These are phyloP conservation scores for Patellifolia procumbens DNA, from an alignment of 179 eudicot genomes.

Conservation along the genomic window DNA sequence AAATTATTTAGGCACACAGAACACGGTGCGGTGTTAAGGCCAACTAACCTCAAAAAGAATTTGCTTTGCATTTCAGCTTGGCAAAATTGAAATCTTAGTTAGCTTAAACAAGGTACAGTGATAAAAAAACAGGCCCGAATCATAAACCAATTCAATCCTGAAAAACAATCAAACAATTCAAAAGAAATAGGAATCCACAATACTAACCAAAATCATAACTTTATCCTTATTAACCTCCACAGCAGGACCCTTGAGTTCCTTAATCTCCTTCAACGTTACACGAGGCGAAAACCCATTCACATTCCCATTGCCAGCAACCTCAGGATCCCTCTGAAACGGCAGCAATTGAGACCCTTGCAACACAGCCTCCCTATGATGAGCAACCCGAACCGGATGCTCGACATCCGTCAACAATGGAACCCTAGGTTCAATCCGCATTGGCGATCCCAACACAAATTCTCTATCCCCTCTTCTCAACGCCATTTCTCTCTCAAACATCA, in stretches of 20 bases:
- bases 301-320: constrained; percentile 9
- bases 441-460: constrained; percentile 6
- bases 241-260: constrained; percentile 14
- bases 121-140: too few relatives aligned
- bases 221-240: constrained; percentile 38
- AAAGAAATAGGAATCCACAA: constrained; percentile 3
- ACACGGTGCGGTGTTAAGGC: too few relatives aligned
- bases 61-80: too few relatives aligned
- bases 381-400: constrained; percentile 13
- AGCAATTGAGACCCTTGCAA: constrained; percentile 21
- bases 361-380: constrained; percentile 13
- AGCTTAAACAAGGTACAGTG: too few relatives aligned
- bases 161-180: not conserved
- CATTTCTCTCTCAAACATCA: constrained; percentile 55
- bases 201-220: constrained; percentile 51
- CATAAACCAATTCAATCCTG: not conserved
- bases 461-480: constrained; percentile 18
- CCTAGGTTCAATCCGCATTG: constrained; percentile 28
- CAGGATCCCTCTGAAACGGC: constrained; percentile 44
- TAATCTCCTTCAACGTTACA: constrained; percentile 29
- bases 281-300: constrained; percentile 8
- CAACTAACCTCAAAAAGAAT: too few relatives aligned
- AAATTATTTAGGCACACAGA: too few relatives aligned
- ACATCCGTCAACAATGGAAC: constrained; percentile 24
- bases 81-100: too few relatives aligned